Evolutionary conservation across 108 stramenopile species (phyloP).

Genomic region (Nitzschia sp.): DNA sequence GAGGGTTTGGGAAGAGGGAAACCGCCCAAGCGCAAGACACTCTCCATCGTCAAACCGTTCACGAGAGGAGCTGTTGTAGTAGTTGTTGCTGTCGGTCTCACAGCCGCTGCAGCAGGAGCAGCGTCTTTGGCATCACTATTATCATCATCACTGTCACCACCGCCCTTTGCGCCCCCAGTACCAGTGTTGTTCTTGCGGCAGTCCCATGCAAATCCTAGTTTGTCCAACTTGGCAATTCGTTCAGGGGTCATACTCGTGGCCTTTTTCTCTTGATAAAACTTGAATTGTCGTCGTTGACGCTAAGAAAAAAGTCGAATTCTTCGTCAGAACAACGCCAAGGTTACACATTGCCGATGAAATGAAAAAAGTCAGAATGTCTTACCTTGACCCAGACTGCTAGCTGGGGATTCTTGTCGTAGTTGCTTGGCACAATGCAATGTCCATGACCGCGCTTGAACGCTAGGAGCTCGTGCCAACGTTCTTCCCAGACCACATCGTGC

Average conservation of each 20-base stretch:
- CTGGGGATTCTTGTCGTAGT: conserved; percentile 37
- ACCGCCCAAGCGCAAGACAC: not conserved
- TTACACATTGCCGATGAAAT: too few relatives aligned
- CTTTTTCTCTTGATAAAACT: conserved; percentile 42
- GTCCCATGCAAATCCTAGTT: conserved; percentile 57
- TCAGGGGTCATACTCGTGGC: conserved; percentile 44
- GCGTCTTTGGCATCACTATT: too few relatives aligned
- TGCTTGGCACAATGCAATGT: conserved; percentile 44
- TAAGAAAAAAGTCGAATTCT: too few relatives aligned
- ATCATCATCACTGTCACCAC: not conserved
- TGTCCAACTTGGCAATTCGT: conserved; percentile 37
- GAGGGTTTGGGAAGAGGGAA: not conserved
- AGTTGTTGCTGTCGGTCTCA: not conserved
- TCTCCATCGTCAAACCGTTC: not conserved
- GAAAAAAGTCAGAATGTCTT: conserved; percentile 3
- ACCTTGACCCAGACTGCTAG: conserved; percentile 53
- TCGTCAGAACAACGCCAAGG: too few relatives aligned
- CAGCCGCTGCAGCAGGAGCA: not conserved
- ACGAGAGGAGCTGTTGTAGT: not conserved
- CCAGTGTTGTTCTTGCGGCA: conserved; percentile 26
- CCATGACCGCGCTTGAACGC: conserved; percentile 29
- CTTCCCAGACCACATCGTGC: conserved; percentile 44
- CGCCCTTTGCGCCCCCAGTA: not conserved
- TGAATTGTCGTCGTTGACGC: conserved; percentile 56
- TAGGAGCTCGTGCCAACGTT: conserved; percentile 26